Evolutionary conservation across 352 stramenopile genomes (phyloP), one percentile per base, ranked within the genome.

Genomic region (Phytophthora pini): DNA sequence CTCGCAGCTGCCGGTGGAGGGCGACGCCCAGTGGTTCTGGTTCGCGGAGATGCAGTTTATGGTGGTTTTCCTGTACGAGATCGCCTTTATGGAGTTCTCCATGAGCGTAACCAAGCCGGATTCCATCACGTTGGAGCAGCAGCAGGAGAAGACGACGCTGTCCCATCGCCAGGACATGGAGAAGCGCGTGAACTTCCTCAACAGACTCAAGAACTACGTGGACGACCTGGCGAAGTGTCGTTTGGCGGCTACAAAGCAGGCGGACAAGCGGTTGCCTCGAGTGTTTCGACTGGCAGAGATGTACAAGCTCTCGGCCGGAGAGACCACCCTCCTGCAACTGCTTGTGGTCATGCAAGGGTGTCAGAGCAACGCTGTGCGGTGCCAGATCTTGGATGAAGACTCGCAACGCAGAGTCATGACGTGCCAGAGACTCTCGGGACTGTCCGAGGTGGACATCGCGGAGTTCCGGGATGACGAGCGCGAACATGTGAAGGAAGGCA

Each of bases 401-500:
- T 73, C 79, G 29, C 82, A 90, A 55, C 87, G 87, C 40, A 79
- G 80, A 62, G 89, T 88, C 63, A 82, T 85, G 59, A 80, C 76
- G 6, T 95, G 79, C 60, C 87, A 95, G 72, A 72, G 86, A 10
- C 77, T 94, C 38, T 86, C 86, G 2, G 75, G 80, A 13, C 80
- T 94, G 49, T 94, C 87, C n/a, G 89, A 97, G 72, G 82, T 95
- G 29, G 89, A 97, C 53, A 73, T 96, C 7, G 85, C 79, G 13
- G 83, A 93, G 56, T 97, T 97, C 48, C 75, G 91, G 26, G 88
- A 97, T 52, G 82, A 93, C 61, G 82, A 94, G 43, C 79, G 87
- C 46, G 82, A 92, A 45, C 86, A 95, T 59, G 88, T 97, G 46
- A 94, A 94, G 68, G 89, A 97, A 77, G 88, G 88, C 46, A 95